These are phyloP conservation scores for Kluyveromyces sp. DNA, from an alignment of 1,139 yeast species.

Conservation along the genomic window DNA sequence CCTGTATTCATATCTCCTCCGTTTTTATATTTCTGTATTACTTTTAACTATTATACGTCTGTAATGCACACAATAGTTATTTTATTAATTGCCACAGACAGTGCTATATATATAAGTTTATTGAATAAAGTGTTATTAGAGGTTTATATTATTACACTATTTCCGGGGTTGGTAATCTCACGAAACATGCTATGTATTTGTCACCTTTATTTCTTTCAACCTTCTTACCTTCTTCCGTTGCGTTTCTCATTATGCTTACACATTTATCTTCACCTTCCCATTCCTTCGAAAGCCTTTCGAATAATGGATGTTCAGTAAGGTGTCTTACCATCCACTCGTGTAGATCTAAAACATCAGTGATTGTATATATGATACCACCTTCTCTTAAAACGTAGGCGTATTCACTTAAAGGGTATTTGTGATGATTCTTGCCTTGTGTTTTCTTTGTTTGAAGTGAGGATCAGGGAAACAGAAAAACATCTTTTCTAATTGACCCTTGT, in stretches of 20 bases:
- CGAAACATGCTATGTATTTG: constrained; percentile 84
- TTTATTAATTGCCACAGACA: no score
- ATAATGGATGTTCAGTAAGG: constrained; percentile 81
- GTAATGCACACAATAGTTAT: no score
- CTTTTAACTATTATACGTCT: no score
- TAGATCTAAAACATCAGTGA: constrained; percentile 90
- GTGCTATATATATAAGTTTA: no score
- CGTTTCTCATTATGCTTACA: constrained; percentile 76
- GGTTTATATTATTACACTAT: constrained; percentile 13
- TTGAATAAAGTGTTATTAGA: not conserved
- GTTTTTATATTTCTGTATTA: no score
- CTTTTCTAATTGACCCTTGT: constrained; percentile 70
- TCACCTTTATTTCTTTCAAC: constrained; percentile 83
- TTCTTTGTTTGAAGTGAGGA: constrained; percentile 95
- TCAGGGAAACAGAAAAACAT: constrained; percentile 98
- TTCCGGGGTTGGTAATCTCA: constrained; percentile 56
- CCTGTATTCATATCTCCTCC: no score
- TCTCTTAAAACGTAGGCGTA: constrained; percentile 85
- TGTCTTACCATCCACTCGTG: constrained; percentile 97
- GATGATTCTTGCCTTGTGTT: constrained; percentile 93
- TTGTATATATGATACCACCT: constrained; percentile 86
- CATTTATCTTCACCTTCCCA: constrained; percentile 79
- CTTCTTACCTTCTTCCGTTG: constrained; percentile 97
- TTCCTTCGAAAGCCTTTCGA: constrained; percentile 67
- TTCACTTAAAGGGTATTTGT: constrained; percentile 84